Base-by-base conservation (phyloP, 2,329 filamentous ascomycete species). In the Talaromyces sp. region DNA sequence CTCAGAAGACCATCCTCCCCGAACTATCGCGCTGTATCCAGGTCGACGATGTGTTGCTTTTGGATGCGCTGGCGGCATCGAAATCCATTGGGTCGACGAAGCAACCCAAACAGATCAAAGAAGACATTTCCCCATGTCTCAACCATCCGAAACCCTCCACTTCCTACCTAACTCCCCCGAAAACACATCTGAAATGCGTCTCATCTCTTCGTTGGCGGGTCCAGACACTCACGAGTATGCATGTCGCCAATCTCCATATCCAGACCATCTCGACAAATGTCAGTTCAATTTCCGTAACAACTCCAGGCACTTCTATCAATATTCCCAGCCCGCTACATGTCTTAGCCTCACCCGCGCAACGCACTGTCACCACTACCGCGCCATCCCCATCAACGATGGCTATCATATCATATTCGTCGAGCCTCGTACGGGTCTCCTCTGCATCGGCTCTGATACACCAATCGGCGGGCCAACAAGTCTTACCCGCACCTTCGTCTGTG, bases 11-110 rank as follows among this genome's bases (percentile, higher is more conserved):
- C 84, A 87, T 56, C 82, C 82, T 14, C 86, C 86, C 11, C 79
- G 82, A n/a, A 86, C 83, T 35, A 80, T 88, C 9, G 82, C 85
- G 0, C 81, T 88, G 30, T 87, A 82, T 59, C 85, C 85, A n/a
- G 82, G 85, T 52, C 78, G 83, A 41, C 78, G 80, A 46, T 87
- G 84, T 59, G 82, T 87, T 30, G 85, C 84, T 8, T 88, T 87
- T 71, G 86, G 86, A 13, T 86, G 83, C 57, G 78, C 80, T 11
- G 76, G 79, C 7, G 82, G 85, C 1, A 82, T 88, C 47, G 85
- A 88, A 63, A 71, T 88, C 35, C 84, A 86, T 64, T 88, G 83
- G 79, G 68, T 81, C 11, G 77, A 82, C 54, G 75, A 77, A 27
- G 62, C 75, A 35, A 80, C 74, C 3, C 72, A 75, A 10, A 65